Percentiles rank a stretch among this genome's conserved stretches.
Conservation (phyloP, 2,329 filamentous ascomycete genomes). For the Ceratocystis albifundus region DNA sequence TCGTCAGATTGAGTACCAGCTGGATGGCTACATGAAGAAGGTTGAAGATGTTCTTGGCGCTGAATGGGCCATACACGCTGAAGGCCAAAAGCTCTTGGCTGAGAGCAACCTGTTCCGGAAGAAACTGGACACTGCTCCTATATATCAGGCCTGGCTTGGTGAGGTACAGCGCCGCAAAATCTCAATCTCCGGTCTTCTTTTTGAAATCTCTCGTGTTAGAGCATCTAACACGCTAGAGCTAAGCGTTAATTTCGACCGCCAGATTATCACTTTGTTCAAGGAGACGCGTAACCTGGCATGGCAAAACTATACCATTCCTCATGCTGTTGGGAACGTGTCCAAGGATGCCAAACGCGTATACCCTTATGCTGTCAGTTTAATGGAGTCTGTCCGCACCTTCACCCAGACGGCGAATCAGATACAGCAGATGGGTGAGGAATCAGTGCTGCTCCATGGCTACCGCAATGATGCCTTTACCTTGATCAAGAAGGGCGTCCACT, state of each 20-base stretch:
- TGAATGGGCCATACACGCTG: conserved; percentile 87
- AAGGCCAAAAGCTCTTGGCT: conserved; percentile 83
- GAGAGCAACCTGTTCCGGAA: conserved; percentile 91
- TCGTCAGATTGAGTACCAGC: conserved; percentile 88
- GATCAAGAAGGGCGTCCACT: conserved; percentile 73
- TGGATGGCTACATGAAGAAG: conserved; percentile 95
- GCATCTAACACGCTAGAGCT: conserved; percentile 82
- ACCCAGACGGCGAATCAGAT: conserved; percentile 81
- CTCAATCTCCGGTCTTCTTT: conserved; percentile 82
- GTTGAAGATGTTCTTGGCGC: conserved; percentile 95
- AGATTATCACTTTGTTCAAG: conserved; percentile 96
- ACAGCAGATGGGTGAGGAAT: conserved; percentile 71
- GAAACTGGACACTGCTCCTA: conserved; percentile 85
- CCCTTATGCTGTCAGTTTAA: conserved; percentile 91
- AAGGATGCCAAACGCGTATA: conserved; percentile 99
- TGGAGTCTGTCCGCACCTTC: conserved; percentile 95
- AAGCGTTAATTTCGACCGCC: conserved; percentile 89
- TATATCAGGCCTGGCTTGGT: conserved; percentile 90
- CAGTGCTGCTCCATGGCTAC: conserved; percentile 79
- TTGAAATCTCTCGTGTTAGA: conserved; percentile 76
- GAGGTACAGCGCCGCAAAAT: conserved; percentile 83
- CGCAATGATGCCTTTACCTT: conserved; percentile 78
- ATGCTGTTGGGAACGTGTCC: conserved; percentile 86
- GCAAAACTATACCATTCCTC: conserved; percentile 89
- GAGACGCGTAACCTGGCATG: conserved; percentile 92